phyloP scores from a whole-genome alignment of 2,329 filamentous ascomycete species.

The Ustulina deusta region DNA sequence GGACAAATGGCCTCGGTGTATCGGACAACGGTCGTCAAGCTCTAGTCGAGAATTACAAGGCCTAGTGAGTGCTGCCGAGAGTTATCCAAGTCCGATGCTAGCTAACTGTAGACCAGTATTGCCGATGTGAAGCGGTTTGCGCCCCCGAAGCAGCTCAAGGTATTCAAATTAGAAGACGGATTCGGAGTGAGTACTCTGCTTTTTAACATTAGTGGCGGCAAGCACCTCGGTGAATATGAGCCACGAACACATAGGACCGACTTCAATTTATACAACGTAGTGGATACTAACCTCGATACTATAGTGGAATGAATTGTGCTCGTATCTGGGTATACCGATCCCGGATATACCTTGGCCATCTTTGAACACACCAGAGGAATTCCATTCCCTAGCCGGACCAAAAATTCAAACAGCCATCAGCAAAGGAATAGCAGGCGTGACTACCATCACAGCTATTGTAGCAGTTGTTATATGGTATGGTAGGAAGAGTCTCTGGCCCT shows the following conservation, averaged over 20 bases:
- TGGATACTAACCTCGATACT: slow-evolving; percentile 3
- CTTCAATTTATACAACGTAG: neutral
- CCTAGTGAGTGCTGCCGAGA: slow-evolving; percentile 42
- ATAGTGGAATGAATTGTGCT: slow-evolving; percentile 46
- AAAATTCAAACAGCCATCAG: slow-evolving; percentile 46
- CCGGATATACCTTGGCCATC: slow-evolving; percentile 45
- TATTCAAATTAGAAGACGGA: slow-evolving; percentile 48
- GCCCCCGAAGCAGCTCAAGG: slow-evolving; percentile 45
- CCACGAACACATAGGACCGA: too few relatives aligned
- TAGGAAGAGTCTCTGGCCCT: slow-evolving; percentile 29
- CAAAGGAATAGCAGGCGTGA: slow-evolving; percentile 44
- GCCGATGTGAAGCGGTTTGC: slow-evolving; percentile 47
- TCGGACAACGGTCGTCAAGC: slow-evolving; percentile 38
- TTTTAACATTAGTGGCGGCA: neutral
- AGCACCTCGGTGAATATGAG: neutral
- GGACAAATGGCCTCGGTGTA: slow-evolving; percentile 40
- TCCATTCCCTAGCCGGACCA: slow-evolving; percentile 38
- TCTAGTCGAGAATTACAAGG: slow-evolving; percentile 44
- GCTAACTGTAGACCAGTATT: slow-evolving; percentile 41
- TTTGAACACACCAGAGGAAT: slow-evolving; percentile 45
- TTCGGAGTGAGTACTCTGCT: slow-evolving; percentile 30
- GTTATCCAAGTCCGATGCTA: neutral
- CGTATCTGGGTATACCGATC: slow-evolving; percentile 44
- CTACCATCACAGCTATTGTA: slow-evolving; percentile 40
- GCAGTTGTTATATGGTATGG: slow-evolving; percentile 43